phyloP scores from a whole-genome alignment of 331 rosid species.

The Phaseolus coccineus region DNA sequence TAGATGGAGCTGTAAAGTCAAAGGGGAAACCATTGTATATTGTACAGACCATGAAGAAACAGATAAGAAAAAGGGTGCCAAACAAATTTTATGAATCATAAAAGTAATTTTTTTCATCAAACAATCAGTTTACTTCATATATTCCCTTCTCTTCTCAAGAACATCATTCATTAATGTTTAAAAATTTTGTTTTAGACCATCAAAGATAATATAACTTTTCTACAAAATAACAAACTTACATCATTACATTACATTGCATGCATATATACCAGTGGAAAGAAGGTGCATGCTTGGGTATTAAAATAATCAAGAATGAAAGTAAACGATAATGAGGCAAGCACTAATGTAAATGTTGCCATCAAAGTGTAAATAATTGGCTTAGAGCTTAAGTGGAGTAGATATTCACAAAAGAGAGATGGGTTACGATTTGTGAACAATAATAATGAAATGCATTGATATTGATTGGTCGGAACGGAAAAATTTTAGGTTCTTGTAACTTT shows the following conservation, averaged over 20 bases:
- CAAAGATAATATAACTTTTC: background rate
- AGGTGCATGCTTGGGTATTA: slow-evolving; percentile 37
- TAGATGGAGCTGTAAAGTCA: slow-evolving; percentile 52
- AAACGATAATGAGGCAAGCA: slow-evolving; percentile 43
- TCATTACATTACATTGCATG: background rate
- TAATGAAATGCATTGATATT: slow-evolving; percentile 22
- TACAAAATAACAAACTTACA: background rate
- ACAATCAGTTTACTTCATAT: background rate
- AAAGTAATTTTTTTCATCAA: background rate
- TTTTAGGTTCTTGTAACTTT: slow-evolving; percentile 35
- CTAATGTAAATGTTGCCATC: slow-evolving; percentile 24
- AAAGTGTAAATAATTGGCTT: slow-evolving; percentile 37
- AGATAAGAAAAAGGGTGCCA: background rate
- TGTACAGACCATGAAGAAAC: slow-evolving; percentile 37
- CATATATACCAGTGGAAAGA: slow-evolving; percentile 41
- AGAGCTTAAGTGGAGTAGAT: slow-evolving; percentile 40
- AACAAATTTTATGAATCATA: background rate
- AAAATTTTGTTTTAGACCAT: too few species aligned
- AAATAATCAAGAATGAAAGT: slow-evolving; percentile 45
- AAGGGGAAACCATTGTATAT: slow-evolving; percentile 32
- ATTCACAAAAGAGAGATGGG: slow-evolving; percentile 21
- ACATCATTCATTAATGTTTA: too few species aligned
- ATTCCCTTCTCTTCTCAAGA: background rate
- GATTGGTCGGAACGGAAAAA: slow-evolving; percentile 33
- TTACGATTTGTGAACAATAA: slow-evolving; percentile 16